A percentile compares a stretch with the other conserved stretches of the same genome.
phyloP scores from a whole-genome alignment of 2,329 filamentous ascomycete genomes.

The Pseudodiploospora longispora region DNA sequence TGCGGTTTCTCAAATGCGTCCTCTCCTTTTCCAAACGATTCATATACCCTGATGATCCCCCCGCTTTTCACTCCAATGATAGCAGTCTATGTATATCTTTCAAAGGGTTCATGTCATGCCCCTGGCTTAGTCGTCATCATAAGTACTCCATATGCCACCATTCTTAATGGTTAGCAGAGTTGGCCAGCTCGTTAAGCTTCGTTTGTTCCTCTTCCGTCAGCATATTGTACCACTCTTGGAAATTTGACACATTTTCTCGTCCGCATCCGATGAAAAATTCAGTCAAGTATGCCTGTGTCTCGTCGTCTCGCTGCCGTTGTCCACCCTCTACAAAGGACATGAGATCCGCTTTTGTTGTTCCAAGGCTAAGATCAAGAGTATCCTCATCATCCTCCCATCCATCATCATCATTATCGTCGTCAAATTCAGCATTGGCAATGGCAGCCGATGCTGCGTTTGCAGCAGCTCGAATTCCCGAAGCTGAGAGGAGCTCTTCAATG shows the following conservation, averaged over 20 bases:
- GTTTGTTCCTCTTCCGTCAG: constrained; percentile 47
- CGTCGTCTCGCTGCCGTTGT: constrained; percentile 70
- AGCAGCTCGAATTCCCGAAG: constrained; percentile 56
- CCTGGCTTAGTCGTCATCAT: no score
- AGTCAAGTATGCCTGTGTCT: constrained; percentile 76
- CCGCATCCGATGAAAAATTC: constrained; percentile 67
- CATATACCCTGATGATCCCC: no score
- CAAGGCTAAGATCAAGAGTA: constrained; percentile 66
- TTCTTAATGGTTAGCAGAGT: constrained; percentile 22
- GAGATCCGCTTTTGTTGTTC: constrained; percentile 62
- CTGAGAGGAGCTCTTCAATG: constrained; percentile 81
- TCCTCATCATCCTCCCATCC: constrained; percentile 85
- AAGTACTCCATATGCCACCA: background rate
- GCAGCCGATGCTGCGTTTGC: constrained; percentile 57
- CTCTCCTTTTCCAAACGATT: no score
- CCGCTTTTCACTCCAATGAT: no score
- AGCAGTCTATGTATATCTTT: no score
- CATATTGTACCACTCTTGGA: constrained; percentile 49
- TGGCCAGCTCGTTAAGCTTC: constrained; percentile 47
- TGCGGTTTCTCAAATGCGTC: no score
- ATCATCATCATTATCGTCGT: constrained; percentile 64
- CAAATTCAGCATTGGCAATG: constrained; percentile 47
- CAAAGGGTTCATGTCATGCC: no score
- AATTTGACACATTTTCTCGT: constrained; percentile 47
- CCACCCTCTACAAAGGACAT: constrained; percentile 64